Evolutionary conservation across 2,329 filamentous ascomycete genomes (phyloP).

Genomic region (Didymella sp.): DNA sequence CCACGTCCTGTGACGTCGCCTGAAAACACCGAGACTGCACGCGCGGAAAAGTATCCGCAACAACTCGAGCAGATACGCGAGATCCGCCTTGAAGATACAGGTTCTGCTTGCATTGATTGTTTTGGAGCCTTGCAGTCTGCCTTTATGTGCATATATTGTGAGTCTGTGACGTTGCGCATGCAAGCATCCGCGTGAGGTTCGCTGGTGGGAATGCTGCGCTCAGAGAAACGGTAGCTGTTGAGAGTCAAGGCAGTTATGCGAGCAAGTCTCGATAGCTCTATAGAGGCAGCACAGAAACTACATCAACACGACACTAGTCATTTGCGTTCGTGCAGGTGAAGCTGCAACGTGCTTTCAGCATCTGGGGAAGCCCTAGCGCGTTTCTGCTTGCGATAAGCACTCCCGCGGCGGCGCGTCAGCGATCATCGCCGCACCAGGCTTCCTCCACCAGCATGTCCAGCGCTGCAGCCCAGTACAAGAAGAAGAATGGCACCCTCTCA

Average conservation of each 20-base stretch:
- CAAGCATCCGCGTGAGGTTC: neutral
- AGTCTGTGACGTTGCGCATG: neutral
- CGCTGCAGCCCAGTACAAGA: conserved; percentile 74
- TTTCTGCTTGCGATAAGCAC: conserved; percentile 14
- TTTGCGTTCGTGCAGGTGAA: too few species aligned
- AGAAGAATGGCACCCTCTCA: conserved; percentile 86
- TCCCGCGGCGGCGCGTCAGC: conserved; percentile 13
- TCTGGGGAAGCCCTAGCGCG: conserved; percentile 27
- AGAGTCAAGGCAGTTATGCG: neutral
- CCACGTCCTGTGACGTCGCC: conserved; percentile 17
- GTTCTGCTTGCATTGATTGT: neutral
- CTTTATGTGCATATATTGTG: neutral
- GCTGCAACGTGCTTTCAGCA: conserved; percentile 6
- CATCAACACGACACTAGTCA: too few species aligned
- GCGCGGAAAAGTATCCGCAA: conserved; percentile 20
- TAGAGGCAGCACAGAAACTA: too few species aligned
- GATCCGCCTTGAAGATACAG: neutral
- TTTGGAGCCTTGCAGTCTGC: neutral
- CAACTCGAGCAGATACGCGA: neutral
- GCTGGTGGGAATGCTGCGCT: neutral
- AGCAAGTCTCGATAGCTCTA: too few species aligned
- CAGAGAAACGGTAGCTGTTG: neutral
- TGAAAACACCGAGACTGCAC: conserved; percentile 10
- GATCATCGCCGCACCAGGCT: conserved; percentile 17
- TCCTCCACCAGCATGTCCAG: conserved; percentile 45